A percentile compares a stretch with the other conserved stretches of the same genome.
These are phyloP conservation scores for Apiospora aurea DNA, from an alignment of 2,329 filamentous ascomycete genomes.

Conservation along the genomic window DNA sequence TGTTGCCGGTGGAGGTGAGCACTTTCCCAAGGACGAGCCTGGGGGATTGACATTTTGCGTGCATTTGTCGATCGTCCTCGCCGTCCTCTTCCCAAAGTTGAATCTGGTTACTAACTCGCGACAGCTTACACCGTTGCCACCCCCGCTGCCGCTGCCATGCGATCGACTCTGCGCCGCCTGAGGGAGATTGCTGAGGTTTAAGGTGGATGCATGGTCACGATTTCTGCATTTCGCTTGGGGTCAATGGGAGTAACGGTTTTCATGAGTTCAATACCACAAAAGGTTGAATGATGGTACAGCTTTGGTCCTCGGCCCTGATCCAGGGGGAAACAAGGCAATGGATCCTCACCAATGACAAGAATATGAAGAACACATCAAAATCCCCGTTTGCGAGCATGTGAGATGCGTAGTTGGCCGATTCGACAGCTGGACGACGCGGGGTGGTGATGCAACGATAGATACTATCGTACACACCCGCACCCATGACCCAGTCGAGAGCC, in stretches of 20 bases:
- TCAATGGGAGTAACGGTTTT: constrained; percentile 38
- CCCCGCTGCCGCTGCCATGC: constrained; percentile 89
- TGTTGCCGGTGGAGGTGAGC: constrained; percentile 92
- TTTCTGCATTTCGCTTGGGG: constrained; percentile 42
- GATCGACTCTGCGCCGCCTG: constrained; percentile 96
- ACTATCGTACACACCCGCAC: background rate
- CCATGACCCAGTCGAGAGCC: background rate
- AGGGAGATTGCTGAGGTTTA: constrained; percentile 97
- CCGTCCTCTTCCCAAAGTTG: background rate
- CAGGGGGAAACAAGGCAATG: constrained; percentile 32
- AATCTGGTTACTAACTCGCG: constrained; percentile 23
- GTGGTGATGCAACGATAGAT: background rate
- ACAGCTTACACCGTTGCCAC: constrained; percentile 63
- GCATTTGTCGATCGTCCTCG: background rate
- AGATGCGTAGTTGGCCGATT: background rate
- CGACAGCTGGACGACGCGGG: background rate
- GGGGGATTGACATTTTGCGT: background rate
- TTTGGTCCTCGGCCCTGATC: constrained; percentile 34
- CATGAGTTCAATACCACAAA: constrained; percentile 37
- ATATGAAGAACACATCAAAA: constrained; percentile 20
- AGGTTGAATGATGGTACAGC: constrained; percentile 35
- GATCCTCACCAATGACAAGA: constrained; percentile 35
- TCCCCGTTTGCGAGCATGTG: constrained; percentile 1
- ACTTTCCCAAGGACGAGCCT: constrained; percentile 67
- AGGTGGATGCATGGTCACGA: constrained; percentile 44